Evolutionary conservation across 2,329 filamentous ascomycete genomes (phyloP).

Genomic region (Talaromyces rugulosus): DNA sequence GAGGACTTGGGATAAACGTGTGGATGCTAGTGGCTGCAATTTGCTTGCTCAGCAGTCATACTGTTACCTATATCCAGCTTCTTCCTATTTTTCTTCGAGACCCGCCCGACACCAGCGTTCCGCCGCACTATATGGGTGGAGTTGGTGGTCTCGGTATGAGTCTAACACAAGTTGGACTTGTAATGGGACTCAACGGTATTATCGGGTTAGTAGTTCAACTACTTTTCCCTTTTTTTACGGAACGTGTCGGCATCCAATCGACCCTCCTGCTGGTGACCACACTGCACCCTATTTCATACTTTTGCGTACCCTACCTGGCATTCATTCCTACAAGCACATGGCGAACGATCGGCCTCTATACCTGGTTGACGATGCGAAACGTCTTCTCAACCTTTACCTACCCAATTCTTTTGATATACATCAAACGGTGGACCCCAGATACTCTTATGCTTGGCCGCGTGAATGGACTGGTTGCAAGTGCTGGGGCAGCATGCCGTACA

Average conservation of each 20-base stretch:
- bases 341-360: neutral
- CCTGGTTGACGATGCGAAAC: neutral
- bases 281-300: neutral
- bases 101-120: neutral
- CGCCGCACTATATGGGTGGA: neutral
- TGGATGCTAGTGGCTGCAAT: neutral
- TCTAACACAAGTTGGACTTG: neutral
- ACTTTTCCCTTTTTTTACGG: neutral
- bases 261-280: neutral
- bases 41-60: neutral
- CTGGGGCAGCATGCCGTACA: neutral
- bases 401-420: neutral
- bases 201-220: neutral
- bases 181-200: neutral
- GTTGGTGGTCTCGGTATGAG: neutral
- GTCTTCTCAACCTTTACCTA: neutral
- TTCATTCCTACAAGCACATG: neutral
- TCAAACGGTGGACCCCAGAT: neutral
- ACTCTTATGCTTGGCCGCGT: neutral
- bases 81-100: neutral
- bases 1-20: neutral
- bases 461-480: neutral
- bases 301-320: neutral
- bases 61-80: neutral
- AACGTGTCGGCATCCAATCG: neutral